These are phyloP conservation scores for Glycine latifolia DNA, from an alignment of 306 rosid genomes.

Conservation along the genomic window DNA sequence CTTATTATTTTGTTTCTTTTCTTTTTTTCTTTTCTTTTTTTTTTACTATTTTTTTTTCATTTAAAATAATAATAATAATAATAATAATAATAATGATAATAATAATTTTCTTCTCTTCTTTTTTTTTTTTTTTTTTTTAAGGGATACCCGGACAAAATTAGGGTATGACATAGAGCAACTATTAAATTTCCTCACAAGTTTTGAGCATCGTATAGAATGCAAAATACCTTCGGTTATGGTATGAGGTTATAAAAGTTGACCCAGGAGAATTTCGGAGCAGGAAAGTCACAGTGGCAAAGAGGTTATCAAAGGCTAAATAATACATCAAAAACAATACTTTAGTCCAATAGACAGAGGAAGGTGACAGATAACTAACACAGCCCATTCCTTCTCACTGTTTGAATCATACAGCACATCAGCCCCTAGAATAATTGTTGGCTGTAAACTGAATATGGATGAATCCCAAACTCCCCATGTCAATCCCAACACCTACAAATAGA, in stretches of 20 bases:
- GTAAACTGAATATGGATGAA: slow-evolving; percentile 68
- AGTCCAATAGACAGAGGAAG: slow-evolving; percentile 44
- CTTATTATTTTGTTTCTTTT: too few species aligned
- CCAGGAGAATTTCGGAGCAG: slow-evolving; percentile 77
- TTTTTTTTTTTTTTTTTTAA: too few species aligned
- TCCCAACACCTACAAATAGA: slow-evolving; percentile 66
- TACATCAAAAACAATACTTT: slow-evolving; percentile 41
- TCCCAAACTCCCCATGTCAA: slow-evolving; percentile 96
- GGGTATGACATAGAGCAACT: too few species aligned
- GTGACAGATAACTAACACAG: slow-evolving; percentile 1
- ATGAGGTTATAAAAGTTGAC: slow-evolving; percentile 73
- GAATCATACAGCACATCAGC: slow-evolving; percentile 90
- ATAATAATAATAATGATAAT: too few species aligned
- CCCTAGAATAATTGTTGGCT: slow-evolving; percentile 77
- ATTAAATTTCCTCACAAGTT: slow-evolving; percentile 23
- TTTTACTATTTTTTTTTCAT: too few species aligned
- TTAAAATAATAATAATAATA: too few species aligned
- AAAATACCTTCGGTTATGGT: slow-evolving; percentile 84
- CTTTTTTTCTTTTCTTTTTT: too few species aligned
- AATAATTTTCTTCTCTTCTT: too few species aligned
- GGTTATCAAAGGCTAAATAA: slow-evolving; percentile 79
- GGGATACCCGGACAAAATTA: too few species aligned
- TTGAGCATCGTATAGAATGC: slow-evolving; percentile 20
- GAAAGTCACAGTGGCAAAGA: slow-evolving; percentile 82
- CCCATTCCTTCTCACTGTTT: slow-evolving; percentile 57